Conservation (phyloP, 169 alveolate genomes). For the Babesia gibsoni region DNA sequence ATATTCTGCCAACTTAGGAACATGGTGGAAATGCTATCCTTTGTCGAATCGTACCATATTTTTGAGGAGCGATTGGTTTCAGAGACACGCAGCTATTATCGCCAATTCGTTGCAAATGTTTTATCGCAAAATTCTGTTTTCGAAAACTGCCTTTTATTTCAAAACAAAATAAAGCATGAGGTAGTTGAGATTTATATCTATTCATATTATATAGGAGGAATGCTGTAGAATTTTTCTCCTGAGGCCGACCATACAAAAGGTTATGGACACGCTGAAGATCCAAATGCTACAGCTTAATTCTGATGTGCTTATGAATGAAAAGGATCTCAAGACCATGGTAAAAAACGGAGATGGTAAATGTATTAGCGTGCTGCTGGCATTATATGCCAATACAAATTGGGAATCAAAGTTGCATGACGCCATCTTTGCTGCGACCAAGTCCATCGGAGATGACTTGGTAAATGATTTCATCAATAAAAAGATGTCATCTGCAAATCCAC, state of each 20-base stretch:
- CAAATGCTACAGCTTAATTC: constrained; percentile 34
- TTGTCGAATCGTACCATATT: constrained; percentile 16
- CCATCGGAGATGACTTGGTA: constrained; percentile 12
- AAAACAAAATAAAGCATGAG: constrained; percentile 18
- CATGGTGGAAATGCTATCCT: constrained; percentile 34
- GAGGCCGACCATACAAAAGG: constrained; percentile 18
- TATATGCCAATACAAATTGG: constrained; percentile 32
- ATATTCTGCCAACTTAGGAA: constrained; percentile 42
- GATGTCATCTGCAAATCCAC: background rate
- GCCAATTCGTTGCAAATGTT: background rate
- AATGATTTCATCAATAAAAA: background rate
- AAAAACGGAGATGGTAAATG: background rate
- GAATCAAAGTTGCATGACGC: constrained; percentile 3
- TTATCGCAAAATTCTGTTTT: background rate
- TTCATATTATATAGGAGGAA: constrained; percentile 1
- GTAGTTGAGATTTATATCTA: background rate
- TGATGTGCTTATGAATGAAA: background rate
- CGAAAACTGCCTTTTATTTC: constrained; percentile 6
- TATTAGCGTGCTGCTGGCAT: constrained; percentile 12
- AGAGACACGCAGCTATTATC: constrained; percentile 35
- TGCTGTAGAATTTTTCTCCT: constrained; percentile 11
- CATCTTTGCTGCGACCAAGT: constrained; percentile 31
- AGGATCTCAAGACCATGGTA: constrained; percentile 11
- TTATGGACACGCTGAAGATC: constrained; percentile 14
- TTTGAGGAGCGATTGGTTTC: constrained; percentile 28